phyloP scores from a whole-genome alignment of 2,329 filamentous ascomycete genomes.

The Chrysoporthe austroafricana region DNA sequence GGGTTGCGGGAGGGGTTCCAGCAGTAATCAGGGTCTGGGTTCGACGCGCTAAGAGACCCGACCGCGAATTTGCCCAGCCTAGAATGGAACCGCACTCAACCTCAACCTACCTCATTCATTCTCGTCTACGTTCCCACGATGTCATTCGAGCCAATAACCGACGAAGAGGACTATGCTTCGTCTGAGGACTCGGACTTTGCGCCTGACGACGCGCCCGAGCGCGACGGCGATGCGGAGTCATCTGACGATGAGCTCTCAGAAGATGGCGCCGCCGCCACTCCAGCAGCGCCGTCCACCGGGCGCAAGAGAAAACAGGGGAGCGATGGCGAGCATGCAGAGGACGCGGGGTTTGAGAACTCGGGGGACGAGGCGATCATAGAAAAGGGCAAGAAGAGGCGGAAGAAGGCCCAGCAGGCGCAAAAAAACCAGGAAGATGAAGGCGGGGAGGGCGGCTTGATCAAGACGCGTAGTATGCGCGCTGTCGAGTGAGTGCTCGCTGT shows the following conservation, averaged over 20 bases:
- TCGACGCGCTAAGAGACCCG: not conserved
- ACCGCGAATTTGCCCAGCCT: not conserved
- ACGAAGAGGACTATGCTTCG: constrained; percentile 65
- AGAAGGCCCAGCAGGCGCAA: constrained; percentile 41
- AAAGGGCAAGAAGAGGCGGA: constrained; percentile 57
- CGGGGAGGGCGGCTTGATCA: constrained; percentile 67
- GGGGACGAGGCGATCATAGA: constrained; percentile 74
- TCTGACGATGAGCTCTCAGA: constrained; percentile 54
- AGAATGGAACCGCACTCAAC: not conserved
- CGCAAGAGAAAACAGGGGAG: constrained; percentile 37
- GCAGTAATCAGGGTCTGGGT: constrained; percentile 1
- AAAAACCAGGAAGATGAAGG: constrained; percentile 53
- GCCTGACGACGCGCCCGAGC: constrained; percentile 53
- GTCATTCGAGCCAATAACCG: constrained; percentile 45
- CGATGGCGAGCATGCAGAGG: constrained; percentile 42
- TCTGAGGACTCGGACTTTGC: constrained; percentile 77
- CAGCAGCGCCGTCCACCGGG: constrained; percentile 33
- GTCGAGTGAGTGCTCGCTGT: constrained; percentile 54
- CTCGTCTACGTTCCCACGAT: constrained; percentile 39
- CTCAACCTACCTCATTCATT: not conserved
- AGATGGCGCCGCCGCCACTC: constrained; percentile 33
- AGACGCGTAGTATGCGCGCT: constrained; percentile 72
- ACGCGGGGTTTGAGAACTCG: constrained; percentile 65
- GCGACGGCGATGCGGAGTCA: constrained; percentile 43
- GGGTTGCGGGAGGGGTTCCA: not conserved